Percentiles rank a stretch among this genome's conserved stretches.
Conservation (phyloP, 192 early-diverging fungal species). For the Diversispora eburnea region DNA sequence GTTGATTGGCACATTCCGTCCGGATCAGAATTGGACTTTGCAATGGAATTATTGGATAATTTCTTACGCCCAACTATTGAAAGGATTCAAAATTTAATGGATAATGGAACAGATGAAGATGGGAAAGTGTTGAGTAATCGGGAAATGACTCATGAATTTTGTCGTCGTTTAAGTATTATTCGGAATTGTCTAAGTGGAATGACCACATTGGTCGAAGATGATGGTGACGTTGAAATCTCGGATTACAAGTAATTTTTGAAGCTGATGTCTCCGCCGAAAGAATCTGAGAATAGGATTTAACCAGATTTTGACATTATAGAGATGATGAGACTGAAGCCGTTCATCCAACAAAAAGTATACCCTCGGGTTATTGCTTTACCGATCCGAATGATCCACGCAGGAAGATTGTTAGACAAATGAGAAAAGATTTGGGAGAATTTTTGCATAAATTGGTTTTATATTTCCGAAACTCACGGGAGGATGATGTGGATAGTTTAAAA, state of each 20-base stretch:
- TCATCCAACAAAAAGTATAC: conserved; percentile 40
- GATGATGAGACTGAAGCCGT: conserved; percentile 41
- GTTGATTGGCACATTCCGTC: conserved; percentile 79
- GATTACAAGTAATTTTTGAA: conserved; percentile 37
- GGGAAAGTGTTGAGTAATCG: conserved; percentile 35
- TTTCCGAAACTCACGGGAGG: conserved; percentile 54
- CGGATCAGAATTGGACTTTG: conserved; percentile 62
- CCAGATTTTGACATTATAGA: conserved; percentile 26
- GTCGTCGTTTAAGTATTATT: conserved; percentile 45
- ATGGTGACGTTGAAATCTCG: conserved; percentile 41
- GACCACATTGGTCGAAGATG: conserved; percentile 49
- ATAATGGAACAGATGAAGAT: conserved; percentile 28
- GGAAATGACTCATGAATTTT: conserved; percentile 50
- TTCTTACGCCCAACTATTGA: conserved; percentile 46
- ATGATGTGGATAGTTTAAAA: conserved; percentile 77
- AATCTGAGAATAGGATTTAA: conserved; percentile 2
- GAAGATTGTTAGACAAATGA: conserved; percentile 46
- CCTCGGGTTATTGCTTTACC: conserved; percentile 67
- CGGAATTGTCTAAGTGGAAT: conserved; percentile 56
- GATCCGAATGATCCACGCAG: conserved; percentile 50
- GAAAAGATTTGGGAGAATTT: conserved; percentile 49
- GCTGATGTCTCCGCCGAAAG: conserved; percentile 14
- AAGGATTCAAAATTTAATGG: conserved; percentile 44
- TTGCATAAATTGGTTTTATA: conserved; percentile 50
- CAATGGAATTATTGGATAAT: conserved; percentile 56